phyloP scores from a whole-genome alignment of 2,329 filamentous ascomycete species.

The Basipetospora chlamydospora region DNA sequence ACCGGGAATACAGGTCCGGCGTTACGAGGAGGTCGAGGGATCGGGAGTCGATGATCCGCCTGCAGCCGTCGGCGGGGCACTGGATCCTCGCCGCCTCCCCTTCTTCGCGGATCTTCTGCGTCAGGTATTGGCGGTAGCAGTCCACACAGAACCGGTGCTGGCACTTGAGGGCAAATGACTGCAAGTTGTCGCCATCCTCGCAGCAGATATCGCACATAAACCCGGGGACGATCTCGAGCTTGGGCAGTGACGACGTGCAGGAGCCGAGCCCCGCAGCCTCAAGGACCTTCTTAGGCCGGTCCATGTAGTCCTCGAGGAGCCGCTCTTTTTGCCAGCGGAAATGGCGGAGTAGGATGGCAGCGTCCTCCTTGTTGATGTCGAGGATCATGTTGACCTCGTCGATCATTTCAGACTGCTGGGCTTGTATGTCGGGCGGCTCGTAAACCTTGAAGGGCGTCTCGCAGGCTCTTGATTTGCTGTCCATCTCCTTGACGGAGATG shows the following conservation, averaged over 20 bases:
- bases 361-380: constrained; percentile 75
- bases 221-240: constrained; percentile 54
- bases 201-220: constrained; percentile 95
- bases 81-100: constrained; percentile 91
- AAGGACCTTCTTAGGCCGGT: constrained; percentile 62
- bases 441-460: constrained; percentile 77
- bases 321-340: constrained; percentile 95
- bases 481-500: constrained; percentile 43
- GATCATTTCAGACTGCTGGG: constrained; percentile 73
- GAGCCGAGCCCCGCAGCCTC: constrained; percentile 72
- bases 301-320: constrained; percentile 93
- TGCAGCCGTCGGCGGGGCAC: constrained; percentile 78
- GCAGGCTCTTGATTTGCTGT: constrained; percentile 60
- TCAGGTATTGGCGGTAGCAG: constrained; percentile 84
- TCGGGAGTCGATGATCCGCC: constrained; percentile 78
- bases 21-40: constrained; percentile 67
- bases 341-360: constrained; percentile 77
- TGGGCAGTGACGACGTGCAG: constrained; percentile 44
- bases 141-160: constrained; percentile 84
- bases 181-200: constrained; percentile 63
- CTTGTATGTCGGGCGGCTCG: constrained; percentile 66
- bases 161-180: constrained; percentile 90
- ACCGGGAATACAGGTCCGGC: constrained; percentile 43
- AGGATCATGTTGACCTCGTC: constrained; percentile 85
- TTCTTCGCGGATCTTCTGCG: constrained; percentile 87